These are phyloP conservation scores for Aspergillus pseudoviridinutans DNA, from an alignment of 2,329 filamentous ascomycete genomes.

Conservation along the genomic window DNA sequence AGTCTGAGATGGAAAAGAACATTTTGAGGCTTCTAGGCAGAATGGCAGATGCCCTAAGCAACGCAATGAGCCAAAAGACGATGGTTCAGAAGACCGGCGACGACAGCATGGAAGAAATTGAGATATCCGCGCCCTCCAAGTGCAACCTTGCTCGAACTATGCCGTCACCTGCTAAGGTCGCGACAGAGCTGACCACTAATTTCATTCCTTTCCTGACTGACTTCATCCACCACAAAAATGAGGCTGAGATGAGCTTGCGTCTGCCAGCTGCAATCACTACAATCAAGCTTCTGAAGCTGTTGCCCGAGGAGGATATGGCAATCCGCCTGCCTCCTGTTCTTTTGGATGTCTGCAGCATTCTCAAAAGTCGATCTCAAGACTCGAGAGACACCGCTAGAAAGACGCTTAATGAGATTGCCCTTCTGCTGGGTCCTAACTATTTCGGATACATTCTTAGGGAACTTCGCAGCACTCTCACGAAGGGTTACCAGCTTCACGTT, in stretches of 20 bases:
- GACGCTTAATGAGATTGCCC: conserved; percentile 78
- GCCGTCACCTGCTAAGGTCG: conserved; percentile 64
- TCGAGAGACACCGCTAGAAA: conserved; percentile 86
- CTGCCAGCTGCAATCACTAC: conserved; percentile 85
- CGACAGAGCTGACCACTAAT: conserved; percentile 66
- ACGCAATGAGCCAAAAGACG: conserved; percentile 43
- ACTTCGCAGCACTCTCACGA: conserved; percentile 72
- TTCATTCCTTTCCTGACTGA: conserved; percentile 76
- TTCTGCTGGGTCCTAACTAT: conserved; percentile 73
- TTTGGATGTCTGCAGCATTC: conserved; percentile 87
- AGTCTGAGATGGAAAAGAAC: conserved; percentile 79
- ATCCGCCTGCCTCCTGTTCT: conserved; percentile 76
- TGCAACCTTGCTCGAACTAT: conserved; percentile 59
- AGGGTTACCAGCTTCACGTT: conserved; percentile 91
- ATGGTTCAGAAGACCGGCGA: conserved; percentile 12
- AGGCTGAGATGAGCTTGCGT: conserved; percentile 87
- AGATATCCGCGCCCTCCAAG: conserved; percentile 26
- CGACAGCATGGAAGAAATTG: conserved; percentile 26
- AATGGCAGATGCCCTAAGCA: conserved; percentile 71
- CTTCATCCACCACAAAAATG: conserved; percentile 91
- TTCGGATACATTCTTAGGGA: conserved; percentile 94
- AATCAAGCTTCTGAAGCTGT: conserved; percentile 77
- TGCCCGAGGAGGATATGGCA: conserved; percentile 69
- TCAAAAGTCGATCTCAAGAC: conserved; percentile 83
- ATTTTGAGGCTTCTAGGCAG: conserved; percentile 77